These are phyloP conservation scores for Hyaloscypha finlandica DNA, from an alignment of 495 filamentous ascomycete species.

Conservation along the genomic window DNA sequence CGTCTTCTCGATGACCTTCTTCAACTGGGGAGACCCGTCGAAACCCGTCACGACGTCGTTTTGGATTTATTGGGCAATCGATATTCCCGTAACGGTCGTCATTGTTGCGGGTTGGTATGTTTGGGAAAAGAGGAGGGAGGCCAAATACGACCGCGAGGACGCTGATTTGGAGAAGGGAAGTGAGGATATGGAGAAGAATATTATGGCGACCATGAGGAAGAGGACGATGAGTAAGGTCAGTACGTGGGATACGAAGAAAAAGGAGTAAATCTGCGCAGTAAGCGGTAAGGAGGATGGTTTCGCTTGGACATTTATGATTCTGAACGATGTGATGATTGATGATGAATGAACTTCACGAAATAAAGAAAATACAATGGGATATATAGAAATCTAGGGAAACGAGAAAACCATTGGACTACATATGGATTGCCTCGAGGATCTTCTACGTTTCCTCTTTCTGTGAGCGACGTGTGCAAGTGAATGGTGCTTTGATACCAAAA, in stretches of 20 bases:
- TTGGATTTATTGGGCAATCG: constrained; percentile 58
- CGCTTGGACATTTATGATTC: not conserved
- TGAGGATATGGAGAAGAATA: constrained; percentile 54
- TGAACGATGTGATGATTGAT: constrained; percentile 17
- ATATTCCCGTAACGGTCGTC: constrained; percentile 48
- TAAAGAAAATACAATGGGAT: not conserved
- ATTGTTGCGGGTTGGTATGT: constrained; percentile 49
- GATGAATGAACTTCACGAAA: constrained; percentile 11
- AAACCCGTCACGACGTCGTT: constrained; percentile 43
- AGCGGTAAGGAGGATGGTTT: not conserved
- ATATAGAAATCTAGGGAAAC: not conserved
- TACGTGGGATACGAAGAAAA: constrained; percentile 41
- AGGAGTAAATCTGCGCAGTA: constrained; percentile 10
- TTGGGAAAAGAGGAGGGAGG: constrained; percentile 49
- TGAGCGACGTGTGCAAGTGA: no score
- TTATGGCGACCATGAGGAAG: constrained; percentile 53
- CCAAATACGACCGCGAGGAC: constrained; percentile 47
- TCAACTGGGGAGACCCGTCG: constrained; percentile 42
- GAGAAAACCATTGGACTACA: not conserved
- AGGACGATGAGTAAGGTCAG: constrained; percentile 51
- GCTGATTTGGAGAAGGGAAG: constrained; percentile 51
- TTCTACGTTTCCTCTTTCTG: not conserved
- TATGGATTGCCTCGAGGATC: not conserved
- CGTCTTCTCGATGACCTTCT: constrained; percentile 59
- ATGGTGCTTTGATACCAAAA: not conserved